A percentile compares a stretch with the other conserved stretches of the same genome.
Conservation (phyloP, 768 basidiomycete genomes). For the Hygrophorus russula region DNA sequence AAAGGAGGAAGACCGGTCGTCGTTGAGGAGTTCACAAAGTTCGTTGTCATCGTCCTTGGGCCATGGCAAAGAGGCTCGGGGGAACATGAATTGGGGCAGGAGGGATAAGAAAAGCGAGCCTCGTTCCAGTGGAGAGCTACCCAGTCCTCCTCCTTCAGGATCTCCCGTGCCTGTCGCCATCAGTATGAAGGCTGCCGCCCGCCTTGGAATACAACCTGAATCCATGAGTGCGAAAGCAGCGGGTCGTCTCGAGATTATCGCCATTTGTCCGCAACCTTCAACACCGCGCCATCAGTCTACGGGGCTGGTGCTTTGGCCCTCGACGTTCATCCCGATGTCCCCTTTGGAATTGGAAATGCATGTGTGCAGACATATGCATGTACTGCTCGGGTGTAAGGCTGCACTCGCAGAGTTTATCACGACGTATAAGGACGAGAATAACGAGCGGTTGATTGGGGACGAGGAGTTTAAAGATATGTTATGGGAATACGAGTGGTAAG, state of each 20-base stretch:
- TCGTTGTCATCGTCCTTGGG: constrained; percentile 9
- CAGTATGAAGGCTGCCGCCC: not conserved
- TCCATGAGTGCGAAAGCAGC: constrained; percentile 24
- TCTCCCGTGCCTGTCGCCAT: not conserved
- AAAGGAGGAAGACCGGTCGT: constrained; percentile 3
- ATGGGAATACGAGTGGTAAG: constrained; percentile 52
- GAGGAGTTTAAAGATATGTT: constrained; percentile 28
- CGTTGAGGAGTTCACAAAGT: constrained; percentile 10
- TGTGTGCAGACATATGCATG: constrained; percentile 58
- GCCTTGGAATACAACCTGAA: constrained; percentile 1
- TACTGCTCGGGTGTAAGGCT: constrained; percentile 47
- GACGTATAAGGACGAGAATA: constrained; percentile 25
- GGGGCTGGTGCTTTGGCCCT: constrained; percentile 50
- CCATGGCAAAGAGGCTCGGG: constrained; percentile 20
- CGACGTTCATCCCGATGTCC: constrained; percentile 45
- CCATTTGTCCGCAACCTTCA: constrained; percentile 14
- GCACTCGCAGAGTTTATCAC: constrained; percentile 44
- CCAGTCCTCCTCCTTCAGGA: constrained; percentile 4
- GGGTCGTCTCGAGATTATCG: constrained; percentile 24
- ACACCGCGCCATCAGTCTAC: constrained; percentile 34
- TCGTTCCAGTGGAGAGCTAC: constrained; percentile 13
- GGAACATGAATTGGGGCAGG: constrained; percentile 25
- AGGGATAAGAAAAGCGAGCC: constrained; percentile 19
- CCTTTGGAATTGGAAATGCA: constrained; percentile 64
- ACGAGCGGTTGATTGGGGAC: constrained; percentile 21